Percentiles rank a stretch among this genome's conserved stretches.
phyloP scores from a whole-genome alignment of 225 moss, liverwort and hornwort species.

The Polytrichum commune region DNA sequence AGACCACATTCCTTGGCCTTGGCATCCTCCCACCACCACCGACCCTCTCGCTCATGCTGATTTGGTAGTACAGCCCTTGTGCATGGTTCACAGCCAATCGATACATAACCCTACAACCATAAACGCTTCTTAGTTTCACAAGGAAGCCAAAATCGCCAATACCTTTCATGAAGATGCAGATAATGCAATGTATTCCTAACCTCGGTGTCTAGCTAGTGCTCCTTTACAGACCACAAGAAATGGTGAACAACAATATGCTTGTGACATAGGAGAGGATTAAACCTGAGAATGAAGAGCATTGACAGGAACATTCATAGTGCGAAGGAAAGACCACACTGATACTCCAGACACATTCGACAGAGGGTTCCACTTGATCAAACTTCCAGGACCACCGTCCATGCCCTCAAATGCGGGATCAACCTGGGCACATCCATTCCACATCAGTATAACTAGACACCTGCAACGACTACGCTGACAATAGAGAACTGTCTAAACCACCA shows the following conservation, averaged over 20 bases:
- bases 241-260: too few relatives aligned
- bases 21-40: slow-evolving; percentile 99
- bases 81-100: slow-evolving; percentile 97
- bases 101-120: slow-evolving; percentile 73
- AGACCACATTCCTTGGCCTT: slow-evolving; percentile 95
- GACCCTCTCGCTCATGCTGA: slow-evolving; percentile 96
- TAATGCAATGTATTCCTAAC: too few relatives aligned
- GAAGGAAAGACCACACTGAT: slow-evolving; percentile 87
- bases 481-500: too few relatives aligned
- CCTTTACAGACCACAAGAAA: too few relatives aligned
- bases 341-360: slow-evolving; percentile 62
- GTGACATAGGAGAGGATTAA: slow-evolving; percentile 1
- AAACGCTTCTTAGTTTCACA: background rate
- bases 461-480: too few relatives aligned
- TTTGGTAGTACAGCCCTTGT: slow-evolving; percentile 85
- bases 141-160: too few relatives aligned
- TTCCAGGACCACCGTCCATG: slow-evolving; percentile 78
- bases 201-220: too few relatives aligned
- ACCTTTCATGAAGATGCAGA: too few relatives aligned
- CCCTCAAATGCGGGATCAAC: slow-evolving; percentile 93
- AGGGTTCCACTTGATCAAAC: slow-evolving; percentile 94
- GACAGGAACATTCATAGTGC: slow-evolving; percentile 81
- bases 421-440: slow-evolving; percentile 19
- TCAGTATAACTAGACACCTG: too few relatives aligned
- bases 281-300: slow-evolving; percentile 86